These are phyloP conservation scores for Saccharomyces jurei DNA, from an alignment of 805 yeast species.

Conservation along the genomic window DNA sequence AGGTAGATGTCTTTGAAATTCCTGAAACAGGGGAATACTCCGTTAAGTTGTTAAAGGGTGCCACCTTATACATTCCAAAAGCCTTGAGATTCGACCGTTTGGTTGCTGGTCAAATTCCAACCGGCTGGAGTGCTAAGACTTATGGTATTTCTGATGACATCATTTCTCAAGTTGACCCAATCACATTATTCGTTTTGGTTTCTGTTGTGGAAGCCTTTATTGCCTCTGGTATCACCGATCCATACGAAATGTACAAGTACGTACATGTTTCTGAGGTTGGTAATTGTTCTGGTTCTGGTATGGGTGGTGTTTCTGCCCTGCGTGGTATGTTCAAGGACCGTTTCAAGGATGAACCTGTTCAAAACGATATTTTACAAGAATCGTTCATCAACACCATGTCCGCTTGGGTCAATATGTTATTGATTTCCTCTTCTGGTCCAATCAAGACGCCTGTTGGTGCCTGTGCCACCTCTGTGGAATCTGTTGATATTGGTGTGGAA, in stretches of 20 bases:
- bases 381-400: conserved; percentile 98
- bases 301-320: conserved; percentile 98
- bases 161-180: conserved; percentile 90
- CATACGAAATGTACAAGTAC: conserved; percentile 96
- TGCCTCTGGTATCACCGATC: conserved; percentile 93
- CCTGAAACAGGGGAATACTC: conserved; percentile 88
- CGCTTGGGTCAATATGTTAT: conserved; percentile 98
- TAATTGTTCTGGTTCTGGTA: conserved; percentile 99
- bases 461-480: conserved; percentile 98
- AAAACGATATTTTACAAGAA: conserved; percentile 94
- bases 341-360: conserved; percentile 86
- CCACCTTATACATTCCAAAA: conserved; percentile 83
- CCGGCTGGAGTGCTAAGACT: conserved; percentile 94
- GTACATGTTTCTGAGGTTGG: conserved; percentile 98
- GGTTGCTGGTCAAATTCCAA: conserved; percentile 81
- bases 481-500: conserved; percentile 93
- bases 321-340: conserved; percentile 98
- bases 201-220: conserved; percentile 92
- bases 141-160: conserved; percentile 95
- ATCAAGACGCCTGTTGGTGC: conserved; percentile 99
- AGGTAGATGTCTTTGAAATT: conserved; percentile 83
- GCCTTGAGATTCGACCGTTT: conserved; percentile 57
- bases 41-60: conserved; percentile 87
- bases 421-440: conserved; percentile 96
- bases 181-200: conserved; percentile 86